Percentiles rank a stretch among this genome's conserved stretches.
Evolutionary conservation across 306 rosid species (phyloP).

Genomic region (Vigna hirtella): DNA sequence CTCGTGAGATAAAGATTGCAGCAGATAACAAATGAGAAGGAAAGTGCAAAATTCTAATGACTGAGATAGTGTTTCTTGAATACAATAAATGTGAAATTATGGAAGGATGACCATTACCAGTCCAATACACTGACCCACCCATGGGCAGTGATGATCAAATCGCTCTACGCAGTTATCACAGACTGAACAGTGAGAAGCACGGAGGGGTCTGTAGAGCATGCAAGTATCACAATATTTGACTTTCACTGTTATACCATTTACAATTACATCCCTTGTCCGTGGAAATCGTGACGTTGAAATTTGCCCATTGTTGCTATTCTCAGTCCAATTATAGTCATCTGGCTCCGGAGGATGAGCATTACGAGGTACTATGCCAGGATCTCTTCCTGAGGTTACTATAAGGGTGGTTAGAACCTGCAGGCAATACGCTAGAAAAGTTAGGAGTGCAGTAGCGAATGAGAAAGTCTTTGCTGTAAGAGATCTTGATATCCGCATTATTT

Average conservation of each 20-base stretch:
- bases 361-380: conserved; percentile 85
- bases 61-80: conserved; percentile 14
- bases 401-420: conserved; percentile 70
- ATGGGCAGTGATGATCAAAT: conserved; percentile 94
- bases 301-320: conserved; percentile 50
- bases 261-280: conserved; percentile 62
- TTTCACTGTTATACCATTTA: conserved; percentile 62
- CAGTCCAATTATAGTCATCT: conserved; percentile 50
- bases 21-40: not conserved
- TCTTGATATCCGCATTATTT: not conserved
- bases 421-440: conserved; percentile 34
- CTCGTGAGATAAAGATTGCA: conserved; percentile 6
- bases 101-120: conserved; percentile 56
- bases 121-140: conserved; percentile 93
- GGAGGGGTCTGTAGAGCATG: conserved; percentile 79
- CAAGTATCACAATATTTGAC: conserved; percentile 81
- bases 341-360: conserved; percentile 66
- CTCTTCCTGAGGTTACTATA: conserved; percentile 79
- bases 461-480: conserved; percentile 29
- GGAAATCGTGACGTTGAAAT: conserved; percentile 50
- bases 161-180: conserved; percentile 85
- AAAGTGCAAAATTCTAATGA: conserved; percentile 11
- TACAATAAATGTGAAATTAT: not conserved
- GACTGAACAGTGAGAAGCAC: conserved; percentile 81
- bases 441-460: conserved; percentile 36